Evolutionary conservation across 179 eudicot genomes (phyloP), one percentile per base, ranked within the genome.

Genomic region (Silene noctiflora): DNA sequence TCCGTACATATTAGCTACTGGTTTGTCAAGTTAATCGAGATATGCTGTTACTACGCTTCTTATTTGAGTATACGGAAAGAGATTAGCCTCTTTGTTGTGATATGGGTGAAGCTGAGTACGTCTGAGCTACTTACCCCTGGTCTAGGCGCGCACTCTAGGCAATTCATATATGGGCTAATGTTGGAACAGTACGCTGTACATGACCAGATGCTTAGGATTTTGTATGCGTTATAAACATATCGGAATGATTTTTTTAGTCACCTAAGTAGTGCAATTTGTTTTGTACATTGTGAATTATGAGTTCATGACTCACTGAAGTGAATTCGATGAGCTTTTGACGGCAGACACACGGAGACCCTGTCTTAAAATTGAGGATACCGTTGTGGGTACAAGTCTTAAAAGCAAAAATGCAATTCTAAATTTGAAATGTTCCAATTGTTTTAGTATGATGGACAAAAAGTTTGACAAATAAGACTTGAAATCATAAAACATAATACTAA

Each of bases 231-330:
- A n/a, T n/a, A 35, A 16, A 67, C 44, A 31, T 31, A 16, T 67
- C 8, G 6, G 70, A 19, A 21, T 12, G 46, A 10, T 17, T 9
- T 31, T 33, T 11, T 17, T 31, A 33, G 51, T 17, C 21, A 31
- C 9, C 19, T 17, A 31, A 4, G 22, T n/a, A 31, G 9, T n/a
- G 8, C 51, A 9, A 17, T 67, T 17, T 67, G n/a, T 33, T 67
- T 22, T n/a, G 51, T 5, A 3, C 6, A 14, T 64, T 64, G 68
- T 64, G 68, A 33, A 33, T 68, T 39, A 42, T 68, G n/a, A n/a
- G n/a, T n/a, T n/a, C n/a, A n/a, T n/a, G 55, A 42, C 72, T 42
- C 9, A 68, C 17, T 39, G 53, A 67, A 68, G 56, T 14, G 55
- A 19, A 11, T n/a, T 42, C 21, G 25, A 39, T 3, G 29, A 42